phyloP scores from a whole-genome alignment of 495 filamentous ascomycete species.

The Penicillium steckii region DNA sequence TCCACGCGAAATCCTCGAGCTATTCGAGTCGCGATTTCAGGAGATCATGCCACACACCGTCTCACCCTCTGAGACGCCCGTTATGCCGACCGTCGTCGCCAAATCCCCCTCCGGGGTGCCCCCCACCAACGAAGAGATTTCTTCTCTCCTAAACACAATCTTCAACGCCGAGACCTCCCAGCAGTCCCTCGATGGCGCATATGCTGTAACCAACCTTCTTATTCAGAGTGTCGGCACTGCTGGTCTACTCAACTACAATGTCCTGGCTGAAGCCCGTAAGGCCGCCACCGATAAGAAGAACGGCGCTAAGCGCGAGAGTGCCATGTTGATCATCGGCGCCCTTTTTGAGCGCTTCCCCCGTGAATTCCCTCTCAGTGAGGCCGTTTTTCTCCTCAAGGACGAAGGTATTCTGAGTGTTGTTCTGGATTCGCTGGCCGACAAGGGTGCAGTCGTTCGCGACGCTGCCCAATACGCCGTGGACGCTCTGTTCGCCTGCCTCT shows the following conservation, averaged over 20 bases:
- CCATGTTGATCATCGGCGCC: conserved; percentile 92
- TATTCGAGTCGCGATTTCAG: background rate
- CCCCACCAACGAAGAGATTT: conserved; percentile 70
- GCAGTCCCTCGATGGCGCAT: conserved; percentile 81
- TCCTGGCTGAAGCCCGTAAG: conserved; percentile 72
- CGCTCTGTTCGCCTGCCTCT: conserved; percentile 75
- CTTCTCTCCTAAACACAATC: conserved; percentile 67
- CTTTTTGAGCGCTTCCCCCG: conserved; percentile 85
- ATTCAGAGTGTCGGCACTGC: conserved; percentile 75
- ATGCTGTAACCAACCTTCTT: conserved; percentile 76
- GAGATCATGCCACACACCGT: conserved; percentile 65
- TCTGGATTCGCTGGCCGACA: conserved; percentile 87
- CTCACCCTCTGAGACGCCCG: conserved; percentile 55
- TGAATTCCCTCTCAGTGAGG: conserved; percentile 75
- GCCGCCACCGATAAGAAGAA: conserved; percentile 94
- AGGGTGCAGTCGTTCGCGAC: conserved; percentile 82
- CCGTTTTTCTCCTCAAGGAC: conserved; percentile 76
- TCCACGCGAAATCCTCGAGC: background rate
- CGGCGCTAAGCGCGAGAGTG: conserved; percentile 78
- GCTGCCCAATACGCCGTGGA: conserved; percentile 93
- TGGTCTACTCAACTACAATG: conserved; percentile 71
- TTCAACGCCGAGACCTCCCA: conserved; percentile 82
- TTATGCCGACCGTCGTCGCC: conserved; percentile 61
- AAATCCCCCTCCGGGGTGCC: conserved; percentile 52
- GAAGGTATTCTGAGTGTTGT: conserved; percentile 69